A percentile compares a stretch with the other conserved stretches of the same genome.
Evolutionary conservation across 2,329 filamentous ascomycete genomes (phyloP).

Genomic region (Ceratocystis papillata): DNA sequence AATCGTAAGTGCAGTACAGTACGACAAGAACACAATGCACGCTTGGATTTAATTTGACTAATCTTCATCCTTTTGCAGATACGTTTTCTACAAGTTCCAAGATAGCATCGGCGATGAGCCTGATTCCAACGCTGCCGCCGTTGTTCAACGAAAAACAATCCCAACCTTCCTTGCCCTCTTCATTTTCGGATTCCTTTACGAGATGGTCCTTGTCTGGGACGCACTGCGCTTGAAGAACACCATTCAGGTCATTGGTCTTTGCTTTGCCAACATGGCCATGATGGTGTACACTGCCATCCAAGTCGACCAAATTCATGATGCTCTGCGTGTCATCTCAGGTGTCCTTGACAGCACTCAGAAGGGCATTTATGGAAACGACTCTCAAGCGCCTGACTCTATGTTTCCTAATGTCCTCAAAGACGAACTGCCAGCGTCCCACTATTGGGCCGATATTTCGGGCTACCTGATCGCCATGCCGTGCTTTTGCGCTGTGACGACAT

Average conservation of each 20-base stretch:
- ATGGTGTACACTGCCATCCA: slow-evolving; percentile 90
- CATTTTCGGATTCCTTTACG: slow-evolving; percentile 93
- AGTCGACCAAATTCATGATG: slow-evolving; percentile 75
- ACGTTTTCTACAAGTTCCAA: slow-evolving; percentile 83
- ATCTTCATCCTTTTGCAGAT: slow-evolving; percentile 42
- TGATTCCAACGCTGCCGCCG: slow-evolving; percentile 33
- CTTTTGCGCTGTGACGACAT: slow-evolving; percentile 65
- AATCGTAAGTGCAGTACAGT: slow-evolving; percentile 54
- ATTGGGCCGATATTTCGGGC: slow-evolving; percentile 61
- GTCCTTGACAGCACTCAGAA: slow-evolving; percentile 12
- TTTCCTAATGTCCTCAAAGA: slow-evolving; percentile 28
- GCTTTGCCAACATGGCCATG: slow-evolving; percentile 81
- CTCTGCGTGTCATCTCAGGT: slow-evolving; percentile 39
- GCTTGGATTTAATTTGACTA: background rate
- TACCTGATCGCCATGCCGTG: slow-evolving; percentile 77
- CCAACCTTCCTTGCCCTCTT: slow-evolving; percentile 93
- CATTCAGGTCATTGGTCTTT: slow-evolving; percentile 93
- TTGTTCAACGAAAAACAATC: slow-evolving; percentile 56
- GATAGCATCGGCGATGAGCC: slow-evolving; percentile 38
- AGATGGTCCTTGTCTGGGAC: slow-evolving; percentile 83
- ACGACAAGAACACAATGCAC: background rate
- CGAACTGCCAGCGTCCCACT: slow-evolving; percentile 37
- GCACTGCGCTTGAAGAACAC: slow-evolving; percentile 92
- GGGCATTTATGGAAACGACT: slow-evolving; percentile 17
- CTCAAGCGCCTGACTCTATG: slow-evolving; percentile 34